These are phyloP conservation scores for Apophysomyces ossiformis DNA, from an alignment of 371 early-diverging fungal species.

Conservation along the genomic window DNA sequence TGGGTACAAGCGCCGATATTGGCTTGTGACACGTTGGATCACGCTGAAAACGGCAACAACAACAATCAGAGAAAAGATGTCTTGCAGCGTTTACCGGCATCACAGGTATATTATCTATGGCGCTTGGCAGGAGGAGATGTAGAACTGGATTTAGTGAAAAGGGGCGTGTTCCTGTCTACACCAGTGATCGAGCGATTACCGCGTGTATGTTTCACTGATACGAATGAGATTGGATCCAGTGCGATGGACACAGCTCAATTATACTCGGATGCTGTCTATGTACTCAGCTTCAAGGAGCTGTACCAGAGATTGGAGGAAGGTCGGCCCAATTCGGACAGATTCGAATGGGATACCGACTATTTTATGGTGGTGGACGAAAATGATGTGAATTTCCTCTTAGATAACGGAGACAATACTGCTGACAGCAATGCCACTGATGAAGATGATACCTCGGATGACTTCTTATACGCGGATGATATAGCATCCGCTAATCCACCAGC, in stretches of 20 bases:
- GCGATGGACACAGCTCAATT: conserved; percentile 51
- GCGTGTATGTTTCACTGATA: conserved; percentile 51
- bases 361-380: conserved; percentile 67
- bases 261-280: conserved; percentile 56
- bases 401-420: conserved; percentile 16
- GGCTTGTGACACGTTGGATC: conserved; percentile 37
- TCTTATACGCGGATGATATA: conserved; percentile 37
- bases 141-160: conserved; percentile 59
- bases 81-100: conserved; percentile 44
- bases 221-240: conserved; percentile 49
- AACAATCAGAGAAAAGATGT: conserved; percentile 17
- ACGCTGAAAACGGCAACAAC: conserved; percentile 29
- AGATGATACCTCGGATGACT: conserved; percentile 29
- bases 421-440: neutral
- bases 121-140: conserved; percentile 72
- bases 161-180: conserved; percentile 58
- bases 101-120: conserved; percentile 67
- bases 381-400: conserved; percentile 65
- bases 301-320: conserved; percentile 52
- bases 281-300: conserved; percentile 60
- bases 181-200: conserved; percentile 69
- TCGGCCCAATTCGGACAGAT: conserved; percentile 44
- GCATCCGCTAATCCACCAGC: neutral
- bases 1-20: conserved; percentile 48
- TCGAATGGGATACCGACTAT: conserved; percentile 70